Conservation (phyloP, 345 rosid species). For the Bretschneidera sinensis region DNA sequence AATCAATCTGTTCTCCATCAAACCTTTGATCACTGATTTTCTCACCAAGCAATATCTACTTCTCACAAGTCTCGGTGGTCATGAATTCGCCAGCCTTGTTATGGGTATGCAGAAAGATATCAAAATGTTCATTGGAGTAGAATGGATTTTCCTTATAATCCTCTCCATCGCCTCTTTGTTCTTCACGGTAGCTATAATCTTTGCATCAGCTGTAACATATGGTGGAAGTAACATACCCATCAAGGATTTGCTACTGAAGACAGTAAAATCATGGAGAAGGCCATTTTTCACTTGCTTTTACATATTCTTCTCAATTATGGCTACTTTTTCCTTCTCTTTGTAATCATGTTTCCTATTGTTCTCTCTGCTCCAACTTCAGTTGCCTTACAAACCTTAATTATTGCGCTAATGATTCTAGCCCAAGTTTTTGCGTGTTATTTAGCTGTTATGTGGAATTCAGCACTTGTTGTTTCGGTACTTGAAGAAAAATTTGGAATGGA, state of each 20-base stretch:
- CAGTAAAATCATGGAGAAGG: slow-evolving; percentile 30
- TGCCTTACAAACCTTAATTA: not conserved
- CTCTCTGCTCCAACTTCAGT: not conserved
- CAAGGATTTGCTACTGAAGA: slow-evolving; percentile 22
- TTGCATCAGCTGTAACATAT: slow-evolving; percentile 30
- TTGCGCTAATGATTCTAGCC: slow-evolving; percentile 9
- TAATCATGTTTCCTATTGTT: slow-evolving; percentile 15
- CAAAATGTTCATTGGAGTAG: slow-evolving; percentile 16
- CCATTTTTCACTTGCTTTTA: slow-evolving; percentile 41
- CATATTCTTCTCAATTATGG: slow-evolving; percentile 31
- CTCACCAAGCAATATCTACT: slow-evolving; percentile 20
- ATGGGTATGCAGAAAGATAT: slow-evolving; percentile 18
- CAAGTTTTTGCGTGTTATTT: slow-evolving; percentile 26
- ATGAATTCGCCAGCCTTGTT: slow-evolving; percentile 23
- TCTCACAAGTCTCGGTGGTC: slow-evolving; percentile 20
- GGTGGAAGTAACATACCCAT: slow-evolving; percentile 20
- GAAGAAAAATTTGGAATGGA: slow-evolving; percentile 47
- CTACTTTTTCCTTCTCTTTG: slow-evolving; percentile 20
- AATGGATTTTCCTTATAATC: slow-evolving; percentile 16
- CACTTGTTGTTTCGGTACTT: slow-evolving; percentile 50
- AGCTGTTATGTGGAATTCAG: slow-evolving; percentile 43
- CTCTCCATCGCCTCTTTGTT: slow-evolving; percentile 19
- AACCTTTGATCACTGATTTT: slow-evolving; percentile 23
- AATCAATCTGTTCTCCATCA: slow-evolving; percentile 25
- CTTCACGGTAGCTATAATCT: slow-evolving; percentile 24